phyloP scores from a whole-genome alignment of 2,329 filamentous ascomycete genomes.

The Pseudogymnoascus sp. region DNA sequence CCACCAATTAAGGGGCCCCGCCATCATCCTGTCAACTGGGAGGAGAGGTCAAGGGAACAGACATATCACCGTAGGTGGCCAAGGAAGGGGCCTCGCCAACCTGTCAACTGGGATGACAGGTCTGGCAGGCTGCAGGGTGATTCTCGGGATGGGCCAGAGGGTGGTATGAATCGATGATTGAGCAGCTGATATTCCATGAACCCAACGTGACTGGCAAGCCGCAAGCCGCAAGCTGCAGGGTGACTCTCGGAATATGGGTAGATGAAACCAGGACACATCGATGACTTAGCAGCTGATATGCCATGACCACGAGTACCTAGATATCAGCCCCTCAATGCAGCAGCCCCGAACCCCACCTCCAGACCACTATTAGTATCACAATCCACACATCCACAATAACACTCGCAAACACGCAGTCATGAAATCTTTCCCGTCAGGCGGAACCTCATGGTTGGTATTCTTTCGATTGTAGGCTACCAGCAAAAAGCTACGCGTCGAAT shows the following conservation, averaged over 20 bases:
- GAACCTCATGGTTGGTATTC: constrained; percentile 21
- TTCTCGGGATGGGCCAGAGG: background rate
- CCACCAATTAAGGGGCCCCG: background rate
- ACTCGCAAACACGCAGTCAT: background rate
- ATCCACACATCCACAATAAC: background rate
- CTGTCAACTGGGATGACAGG: background rate
- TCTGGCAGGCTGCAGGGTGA: background rate
- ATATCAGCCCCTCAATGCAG: background rate
- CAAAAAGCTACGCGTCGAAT: constrained; percentile 42
- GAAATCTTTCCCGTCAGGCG: no score
- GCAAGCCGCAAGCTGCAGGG: background rate
- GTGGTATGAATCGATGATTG: background rate
- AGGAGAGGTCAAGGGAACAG: background rate
- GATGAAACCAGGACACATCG: background rate
- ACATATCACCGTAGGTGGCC: background rate
- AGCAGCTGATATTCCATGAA: background rate
- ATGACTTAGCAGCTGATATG: background rate
- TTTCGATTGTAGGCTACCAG: constrained; percentile 47
- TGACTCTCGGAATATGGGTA: background rate
- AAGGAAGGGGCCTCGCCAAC: background rate
- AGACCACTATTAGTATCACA: background rate
- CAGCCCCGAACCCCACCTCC: background rate
- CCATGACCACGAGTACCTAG: background rate
- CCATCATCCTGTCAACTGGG: background rate
- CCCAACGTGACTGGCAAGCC: no score